A percentile compares a stretch with the other conserved stretches of the same genome.
Conservation (phyloP, 306 rosid genomes). For the Herpetospermum pedunculosum region DNA sequence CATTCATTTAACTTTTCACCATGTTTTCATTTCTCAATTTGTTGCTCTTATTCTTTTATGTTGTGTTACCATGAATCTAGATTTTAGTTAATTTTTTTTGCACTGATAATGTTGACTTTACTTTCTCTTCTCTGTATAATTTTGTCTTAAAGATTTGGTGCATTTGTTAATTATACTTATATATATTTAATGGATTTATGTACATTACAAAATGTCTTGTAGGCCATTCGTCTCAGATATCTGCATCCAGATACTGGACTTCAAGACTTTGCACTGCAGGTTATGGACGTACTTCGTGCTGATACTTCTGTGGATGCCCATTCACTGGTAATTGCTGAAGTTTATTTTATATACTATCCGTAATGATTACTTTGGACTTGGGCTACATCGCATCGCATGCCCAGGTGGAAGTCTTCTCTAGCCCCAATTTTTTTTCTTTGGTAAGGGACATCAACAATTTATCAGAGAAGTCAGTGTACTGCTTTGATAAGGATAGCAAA, state of each 20-base stretch:
- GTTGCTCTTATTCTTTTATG: not conserved
- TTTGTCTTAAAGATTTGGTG: not conserved
- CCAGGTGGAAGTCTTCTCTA: not conserved
- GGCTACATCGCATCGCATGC: not conserved
- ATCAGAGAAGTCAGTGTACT: not conserved
- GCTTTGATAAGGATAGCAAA: not conserved
- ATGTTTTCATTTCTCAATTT: not conserved
- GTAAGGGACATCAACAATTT: not conserved
- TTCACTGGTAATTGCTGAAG: conserved; percentile 46
- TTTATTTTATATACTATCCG: not conserved
- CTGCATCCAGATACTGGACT: conserved; percentile 83
- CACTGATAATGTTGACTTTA: not conserved
- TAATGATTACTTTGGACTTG: not conserved
- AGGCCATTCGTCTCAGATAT: conserved; percentile 80
- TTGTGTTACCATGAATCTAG: not conserved
- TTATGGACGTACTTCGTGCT: conserved; percentile 67
- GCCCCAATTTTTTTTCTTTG: not conserved
- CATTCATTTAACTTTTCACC: not conserved
- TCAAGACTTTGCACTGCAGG: conserved; percentile 59
- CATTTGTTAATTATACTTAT: not conserved
- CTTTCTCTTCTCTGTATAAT: not conserved
- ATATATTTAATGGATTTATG: conserved; percentile 5
- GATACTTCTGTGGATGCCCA: conserved; percentile 77
- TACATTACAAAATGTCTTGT: conserved; percentile 23
- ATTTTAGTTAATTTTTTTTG: not conserved